Evolutionary conservation across 495 filamentous ascomycete genomes (phyloP).

Genomic region (Penicillium angulare): DNA sequence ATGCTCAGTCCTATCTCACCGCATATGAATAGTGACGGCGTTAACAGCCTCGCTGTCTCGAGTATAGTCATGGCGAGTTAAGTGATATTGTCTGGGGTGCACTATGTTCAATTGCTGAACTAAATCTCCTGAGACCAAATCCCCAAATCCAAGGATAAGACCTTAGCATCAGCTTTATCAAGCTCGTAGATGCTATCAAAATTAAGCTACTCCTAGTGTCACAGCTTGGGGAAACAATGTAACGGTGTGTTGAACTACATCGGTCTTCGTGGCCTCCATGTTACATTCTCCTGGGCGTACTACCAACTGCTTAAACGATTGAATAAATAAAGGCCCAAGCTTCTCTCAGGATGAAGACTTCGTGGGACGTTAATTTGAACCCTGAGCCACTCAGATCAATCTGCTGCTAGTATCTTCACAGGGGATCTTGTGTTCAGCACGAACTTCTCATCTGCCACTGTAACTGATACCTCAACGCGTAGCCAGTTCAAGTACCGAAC

Average conservation of each 20-base stretch:
- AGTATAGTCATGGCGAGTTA: background rate
- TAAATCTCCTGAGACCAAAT: too few relatives aligned
- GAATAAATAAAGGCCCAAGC: background rate
- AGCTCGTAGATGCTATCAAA: background rate
- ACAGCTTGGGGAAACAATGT: background rate
- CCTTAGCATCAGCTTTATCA: background rate
- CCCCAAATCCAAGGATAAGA: background rate
- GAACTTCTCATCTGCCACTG: background rate
- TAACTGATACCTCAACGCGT: background rate
- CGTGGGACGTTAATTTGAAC: background rate
- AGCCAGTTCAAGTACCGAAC: background rate
- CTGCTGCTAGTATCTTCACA: background rate
- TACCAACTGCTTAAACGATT: background rate
- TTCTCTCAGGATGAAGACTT: background rate
- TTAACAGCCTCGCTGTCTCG: background rate
- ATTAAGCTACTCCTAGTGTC: background rate
- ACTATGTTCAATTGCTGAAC: background rate
- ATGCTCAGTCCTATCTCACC: background rate
- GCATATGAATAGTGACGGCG: background rate
- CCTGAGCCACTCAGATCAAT: background rate
- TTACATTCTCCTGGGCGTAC: background rate
- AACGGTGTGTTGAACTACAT: conserved; percentile 3
- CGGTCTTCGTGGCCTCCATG: background rate
- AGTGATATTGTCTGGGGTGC: background rate
- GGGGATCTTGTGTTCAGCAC: background rate